These are phyloP conservation scores for Leccinum pachyderme DNA, from an alignment of 1,284 basidiomycete species.

Conservation along the genomic window DNA sequence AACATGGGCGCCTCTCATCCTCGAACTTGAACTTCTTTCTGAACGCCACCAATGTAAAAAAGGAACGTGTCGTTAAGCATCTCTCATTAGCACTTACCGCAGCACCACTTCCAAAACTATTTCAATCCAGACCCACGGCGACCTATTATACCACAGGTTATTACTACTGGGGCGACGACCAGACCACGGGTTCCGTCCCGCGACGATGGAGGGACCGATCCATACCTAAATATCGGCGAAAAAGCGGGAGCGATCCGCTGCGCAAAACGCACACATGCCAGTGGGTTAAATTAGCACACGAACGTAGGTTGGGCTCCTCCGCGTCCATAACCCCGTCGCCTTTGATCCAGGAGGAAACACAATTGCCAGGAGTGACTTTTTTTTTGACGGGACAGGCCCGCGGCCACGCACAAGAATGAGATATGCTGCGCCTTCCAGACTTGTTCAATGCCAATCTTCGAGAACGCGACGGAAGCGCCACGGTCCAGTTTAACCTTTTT, in stretches of 20 bases:
- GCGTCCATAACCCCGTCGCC: neutral
- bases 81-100: neutral
- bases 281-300: neutral
- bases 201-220: neutral
- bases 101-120: neutral
- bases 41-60: neutral
- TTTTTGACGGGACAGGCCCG: neutral
- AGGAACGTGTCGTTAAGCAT: neutral
- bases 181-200: neutral
- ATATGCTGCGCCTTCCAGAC: neutral
- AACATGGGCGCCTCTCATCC: too few species aligned
- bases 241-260: neutral
- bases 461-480: neutral
- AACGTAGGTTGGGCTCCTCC: neutral
- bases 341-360: neutral
- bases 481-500: slow-evolving; percentile 8
- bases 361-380: neutral
- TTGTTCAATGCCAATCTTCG: neutral
- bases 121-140: neutral
- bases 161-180: neutral
- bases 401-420: neutral
- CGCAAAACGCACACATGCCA: neutral
- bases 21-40: neutral
- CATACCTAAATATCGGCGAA: neutral
- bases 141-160: neutral